These are phyloP conservation scores for Candida hispaniensis DNA, from an alignment of 805 yeast genomes.

Conservation along the genomic window DNA sequence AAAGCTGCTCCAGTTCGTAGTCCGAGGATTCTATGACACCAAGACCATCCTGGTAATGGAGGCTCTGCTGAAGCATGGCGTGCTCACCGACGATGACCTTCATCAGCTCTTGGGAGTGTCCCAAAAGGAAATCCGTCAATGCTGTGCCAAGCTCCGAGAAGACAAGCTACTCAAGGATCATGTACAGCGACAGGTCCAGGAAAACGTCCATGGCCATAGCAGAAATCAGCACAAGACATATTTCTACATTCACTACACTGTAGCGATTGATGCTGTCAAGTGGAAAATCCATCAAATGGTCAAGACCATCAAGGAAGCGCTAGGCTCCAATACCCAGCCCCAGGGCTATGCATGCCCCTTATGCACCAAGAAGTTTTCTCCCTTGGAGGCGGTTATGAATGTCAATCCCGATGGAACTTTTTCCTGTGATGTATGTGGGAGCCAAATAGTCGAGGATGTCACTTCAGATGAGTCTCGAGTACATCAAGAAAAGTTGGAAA, in stretches of 20 bases:
- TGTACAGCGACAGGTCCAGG: constrained; percentile 16
- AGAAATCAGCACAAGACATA: constrained; percentile 47
- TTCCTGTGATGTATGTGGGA: constrained; percentile 75
- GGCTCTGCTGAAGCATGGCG: constrained; percentile 79
- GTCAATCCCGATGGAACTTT: constrained; percentile 73
- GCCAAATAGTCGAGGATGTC: constrained; percentile 74
- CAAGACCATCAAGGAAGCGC: constrained; percentile 63
- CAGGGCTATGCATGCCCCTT: constrained; percentile 89
- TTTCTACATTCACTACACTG: constrained; percentile 79
- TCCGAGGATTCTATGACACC: constrained; percentile 76
- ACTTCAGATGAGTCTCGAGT: constrained; percentile 69
- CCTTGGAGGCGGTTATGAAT: constrained; percentile 77
- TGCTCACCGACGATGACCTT: constrained; percentile 85
- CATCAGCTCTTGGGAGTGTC: constrained; percentile 71
- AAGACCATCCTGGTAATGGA: constrained; percentile 79
- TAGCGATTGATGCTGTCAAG: constrained; percentile 89
- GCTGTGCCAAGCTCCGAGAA: constrained; percentile 71
- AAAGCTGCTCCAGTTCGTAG: constrained; percentile 61
- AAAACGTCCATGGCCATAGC: constrained; percentile 14
- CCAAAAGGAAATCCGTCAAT: constrained; percentile 72
- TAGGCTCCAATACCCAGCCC: constrained; percentile 76
- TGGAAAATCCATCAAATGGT: constrained; percentile 93
- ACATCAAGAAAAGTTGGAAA: constrained; percentile 71
- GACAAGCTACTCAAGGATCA: constrained; percentile 69
- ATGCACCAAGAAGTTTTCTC: constrained; percentile 70